Evolutionary conservation across 2,329 filamentous ascomycete species (phyloP), one percentile per base, ranked within the genome.

Genomic region (Chaetomiaceae sp.): DNA sequence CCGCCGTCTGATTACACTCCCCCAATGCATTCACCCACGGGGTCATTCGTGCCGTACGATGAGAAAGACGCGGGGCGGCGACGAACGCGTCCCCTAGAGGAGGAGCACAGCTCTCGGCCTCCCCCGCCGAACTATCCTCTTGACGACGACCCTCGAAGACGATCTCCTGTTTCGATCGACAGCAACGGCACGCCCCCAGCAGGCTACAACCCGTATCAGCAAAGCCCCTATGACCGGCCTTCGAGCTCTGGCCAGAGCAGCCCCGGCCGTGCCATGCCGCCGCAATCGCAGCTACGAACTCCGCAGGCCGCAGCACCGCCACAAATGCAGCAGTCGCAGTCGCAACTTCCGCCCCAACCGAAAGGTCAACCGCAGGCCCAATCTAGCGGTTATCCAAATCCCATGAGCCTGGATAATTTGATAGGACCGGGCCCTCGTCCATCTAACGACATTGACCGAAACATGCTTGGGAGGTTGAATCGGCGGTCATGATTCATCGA

Each of bases 381-480:
- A 20, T 66, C 66, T 29, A 66, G 66, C 30, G 70, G 68, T 21
- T 71, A 70, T 55, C 71, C 66, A 53, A 78, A 75, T n/a, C 71
- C 77, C 20, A 80, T 80, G 77, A 80, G 75, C 60, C 61, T 79
- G 36, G 75, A 73, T 62, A 77, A 76, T 53, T 66, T 78, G 56
- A 74, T 79, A 20, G 41, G 54, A 4, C 55, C 51, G 29, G 41
- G 54, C 18, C 53, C 58, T 14, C 55, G 55, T 34, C 40, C 61
- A 8, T 59, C 59, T 14, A 75, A 71, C 59, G 78, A 81, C 52
- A 80, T 81, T 53, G 79, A 82, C 60, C 72, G 73, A 59, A 73
- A 68, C 54, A 82, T 82, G 79, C 69, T 82, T 51, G 73, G 74
- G 34, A 73, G 76, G 33, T 64, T 81, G 47, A 77, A 79, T 57